Percentiles rank a stretch among this genome's conserved stretches.
These are phyloP conservation scores for Cylindrotheca fusiformis DNA, from an alignment of 108 stramenopile genomes.

Conservation along the genomic window DNA sequence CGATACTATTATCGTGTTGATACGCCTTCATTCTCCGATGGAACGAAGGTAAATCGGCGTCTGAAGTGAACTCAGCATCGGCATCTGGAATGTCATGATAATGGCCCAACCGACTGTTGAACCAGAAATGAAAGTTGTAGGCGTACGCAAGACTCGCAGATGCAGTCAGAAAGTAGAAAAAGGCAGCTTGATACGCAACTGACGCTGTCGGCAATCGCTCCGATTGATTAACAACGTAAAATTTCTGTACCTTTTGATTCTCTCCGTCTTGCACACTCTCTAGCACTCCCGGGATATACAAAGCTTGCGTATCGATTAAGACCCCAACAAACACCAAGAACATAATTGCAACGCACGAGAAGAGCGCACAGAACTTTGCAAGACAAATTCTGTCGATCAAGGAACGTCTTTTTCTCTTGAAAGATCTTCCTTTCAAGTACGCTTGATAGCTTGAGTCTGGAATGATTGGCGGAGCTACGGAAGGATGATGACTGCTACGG, in stretches of 20 bases:
- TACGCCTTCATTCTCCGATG: slow-evolving; percentile 2
- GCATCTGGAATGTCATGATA: slow-evolving; percentile 40
- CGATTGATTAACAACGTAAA: slow-evolving; percentile 13
- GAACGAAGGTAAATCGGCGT: slow-evolving; percentile 1
- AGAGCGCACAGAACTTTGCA: slow-evolving; percentile 26
- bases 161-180: slow-evolving; percentile 26
- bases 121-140: slow-evolving; percentile 15
- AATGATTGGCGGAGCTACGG: slow-evolving; percentile 17
- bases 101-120: slow-evolving; percentile 18
- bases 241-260: slow-evolving; percentile 11
- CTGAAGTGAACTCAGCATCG: not conserved
- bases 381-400: slow-evolving; percentile 5
- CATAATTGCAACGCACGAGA: slow-evolving; percentile 32
- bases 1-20: slow-evolving; percentile 3
- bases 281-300: slow-evolving; percentile 34
- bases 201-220: slow-evolving; percentile 34
- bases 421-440: slow-evolving; percentile 10
- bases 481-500: slow-evolving; percentile 1
- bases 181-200: slow-evolving; percentile 36
- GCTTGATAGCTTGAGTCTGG: slow-evolving; percentile 26
- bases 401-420: not conserved
- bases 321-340: slow-evolving; percentile 40
- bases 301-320: slow-evolving; percentile 41
- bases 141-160: slow-evolving; percentile 28
- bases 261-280: slow-evolving; percentile 17